These are phyloP conservation scores for Penicillium desertorum DNA, from an alignment of 495 filamentous ascomycete genomes.

Conservation along the genomic window DNA sequence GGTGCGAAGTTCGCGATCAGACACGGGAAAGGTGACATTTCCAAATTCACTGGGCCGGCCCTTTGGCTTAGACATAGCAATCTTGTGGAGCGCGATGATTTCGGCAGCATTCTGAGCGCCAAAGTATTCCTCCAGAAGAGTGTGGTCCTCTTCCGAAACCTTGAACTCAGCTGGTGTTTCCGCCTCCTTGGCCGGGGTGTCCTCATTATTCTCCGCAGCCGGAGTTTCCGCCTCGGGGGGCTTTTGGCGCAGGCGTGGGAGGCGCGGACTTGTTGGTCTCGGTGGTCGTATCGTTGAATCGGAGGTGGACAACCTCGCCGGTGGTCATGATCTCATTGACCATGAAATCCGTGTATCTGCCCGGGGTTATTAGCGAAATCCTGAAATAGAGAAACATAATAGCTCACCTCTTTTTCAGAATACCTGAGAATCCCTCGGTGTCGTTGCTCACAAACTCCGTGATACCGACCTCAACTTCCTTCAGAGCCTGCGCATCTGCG, in stretches of 20 bases:
- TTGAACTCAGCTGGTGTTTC: constrained; percentile 26
- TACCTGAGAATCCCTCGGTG: constrained; percentile 53
- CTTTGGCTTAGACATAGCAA: constrained; percentile 42
- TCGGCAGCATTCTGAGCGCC: constrained; percentile 38
- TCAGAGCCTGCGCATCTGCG: constrained; percentile 34
- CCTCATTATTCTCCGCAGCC: constrained; percentile 13
- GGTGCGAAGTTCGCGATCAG: constrained; percentile 60
- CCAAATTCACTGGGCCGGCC: constrained; percentile 44
- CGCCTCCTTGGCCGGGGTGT: constrained; percentile 14
- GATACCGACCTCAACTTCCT: constrained; percentile 57
- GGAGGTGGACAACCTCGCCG: constrained; percentile 77
- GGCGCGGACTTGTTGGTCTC: constrained; percentile 10
- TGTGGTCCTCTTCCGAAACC: constrained; percentile 49
- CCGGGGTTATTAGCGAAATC: constrained; percentile 7
- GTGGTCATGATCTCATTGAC: constrained; percentile 86
- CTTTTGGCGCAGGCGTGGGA: constrained; percentile 3
- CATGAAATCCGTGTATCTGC: constrained; percentile 89
- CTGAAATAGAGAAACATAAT: not conserved
- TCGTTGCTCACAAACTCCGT: constrained; percentile 52
- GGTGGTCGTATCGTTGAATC: constrained; percentile 38
- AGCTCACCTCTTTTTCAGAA: constrained; percentile 58
- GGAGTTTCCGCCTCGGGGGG: not conserved
- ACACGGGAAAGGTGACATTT: constrained; percentile 45
- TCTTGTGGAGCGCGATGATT: constrained; percentile 46
- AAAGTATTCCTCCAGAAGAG: constrained; percentile 46